A percentile compares a stretch with the other conserved stretches of the same genome.
Conservation (phyloP, 345 rosid species). For the Streptanthus diversifolius region DNA sequence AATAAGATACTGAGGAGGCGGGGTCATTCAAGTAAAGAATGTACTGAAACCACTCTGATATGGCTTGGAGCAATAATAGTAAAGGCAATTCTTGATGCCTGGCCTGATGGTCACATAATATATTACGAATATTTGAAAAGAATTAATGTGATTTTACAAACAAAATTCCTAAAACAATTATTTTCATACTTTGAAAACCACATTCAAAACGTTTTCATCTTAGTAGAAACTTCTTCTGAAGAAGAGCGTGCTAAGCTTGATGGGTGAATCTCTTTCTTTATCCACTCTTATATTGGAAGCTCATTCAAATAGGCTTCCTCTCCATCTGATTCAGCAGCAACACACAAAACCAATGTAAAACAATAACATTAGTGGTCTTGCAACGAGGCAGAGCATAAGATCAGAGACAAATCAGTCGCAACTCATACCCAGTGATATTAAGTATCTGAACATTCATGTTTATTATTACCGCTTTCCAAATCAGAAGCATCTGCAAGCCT, state of each 20-base stretch:
- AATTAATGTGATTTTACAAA: slow-evolving; percentile 1
- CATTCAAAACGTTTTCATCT: slow-evolving; percentile 16
- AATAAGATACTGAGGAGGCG: too few species aligned
- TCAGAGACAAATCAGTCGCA: too few species aligned
- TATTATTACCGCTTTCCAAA: slow-evolving; percentile 77
- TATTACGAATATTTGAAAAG: background rate
- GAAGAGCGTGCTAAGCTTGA: background rate
- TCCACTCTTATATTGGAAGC: slow-evolving; percentile 7
- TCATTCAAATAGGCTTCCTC: slow-evolving; percentile 28
- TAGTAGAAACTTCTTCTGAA: background rate
- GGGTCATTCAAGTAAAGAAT: too few species aligned
- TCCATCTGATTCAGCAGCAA: slow-evolving; percentile 30
- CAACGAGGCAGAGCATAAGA: background rate
- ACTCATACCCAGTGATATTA: too few species aligned
- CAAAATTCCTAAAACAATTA: background rate
- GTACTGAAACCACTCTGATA: too few species aligned
- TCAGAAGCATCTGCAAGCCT: slow-evolving; percentile 90
- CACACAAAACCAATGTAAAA: slow-evolving; percentile 1
- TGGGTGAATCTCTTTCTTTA: background rate
- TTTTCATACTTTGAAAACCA: slow-evolving; percentile 16
- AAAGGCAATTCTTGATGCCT: background rate
- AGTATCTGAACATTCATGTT: background rate
- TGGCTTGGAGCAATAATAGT: too few species aligned
- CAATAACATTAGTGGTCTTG: background rate
- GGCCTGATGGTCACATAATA: background rate